Conservation (phyloP, 768 basidiomycete species). For the Termitomyces sp. region DNA sequence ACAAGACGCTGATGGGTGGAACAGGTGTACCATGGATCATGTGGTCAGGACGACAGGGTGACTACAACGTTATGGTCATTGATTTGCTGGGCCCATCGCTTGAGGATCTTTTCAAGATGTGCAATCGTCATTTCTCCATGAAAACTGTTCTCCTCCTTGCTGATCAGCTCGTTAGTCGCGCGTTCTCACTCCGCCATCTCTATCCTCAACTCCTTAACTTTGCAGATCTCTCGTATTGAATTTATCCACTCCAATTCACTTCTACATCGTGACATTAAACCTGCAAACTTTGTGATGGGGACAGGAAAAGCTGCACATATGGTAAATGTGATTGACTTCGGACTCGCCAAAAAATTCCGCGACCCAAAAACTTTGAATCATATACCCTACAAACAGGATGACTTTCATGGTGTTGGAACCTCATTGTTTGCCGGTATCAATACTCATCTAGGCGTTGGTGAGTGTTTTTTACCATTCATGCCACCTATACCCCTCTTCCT, state of each 20-base stretch:
- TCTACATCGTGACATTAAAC: constrained; percentile 96
- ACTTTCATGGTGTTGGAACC: constrained; percentile 76
- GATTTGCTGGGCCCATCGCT: constrained; percentile 90
- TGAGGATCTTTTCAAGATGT: constrained; percentile 83
- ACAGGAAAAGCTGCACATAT: constrained; percentile 45
- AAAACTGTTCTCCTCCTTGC: constrained; percentile 93
- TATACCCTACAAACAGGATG: constrained; percentile 68
- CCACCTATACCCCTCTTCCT: background rate
- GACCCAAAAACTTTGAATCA: constrained; percentile 60
- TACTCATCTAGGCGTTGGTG: constrained; percentile 72
- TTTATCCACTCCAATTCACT: constrained; percentile 95
- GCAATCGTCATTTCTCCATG: constrained; percentile 87
- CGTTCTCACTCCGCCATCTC: constrained; percentile 6
- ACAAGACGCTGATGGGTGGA: constrained; percentile 86
- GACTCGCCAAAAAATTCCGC: constrained; percentile 74
- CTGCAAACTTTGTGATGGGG: constrained; percentile 98
- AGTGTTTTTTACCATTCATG: constrained; percentile 18
- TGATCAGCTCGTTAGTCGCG: constrained; percentile 79
- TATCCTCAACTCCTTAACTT: constrained; percentile 7
- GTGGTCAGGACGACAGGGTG: constrained; percentile 86
- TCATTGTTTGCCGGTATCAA: constrained; percentile 71
- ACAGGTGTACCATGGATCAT: constrained; percentile 89
- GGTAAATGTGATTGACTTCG: constrained; percentile 93
- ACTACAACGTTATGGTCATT: constrained; percentile 98
- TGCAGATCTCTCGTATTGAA: constrained; percentile 88